A percentile compares a stretch with the other conserved stretches of the same genome.
Evolutionary conservation across 176 grass and related monocot species (phyloP).

Genomic region (Ananas comosus): DNA sequence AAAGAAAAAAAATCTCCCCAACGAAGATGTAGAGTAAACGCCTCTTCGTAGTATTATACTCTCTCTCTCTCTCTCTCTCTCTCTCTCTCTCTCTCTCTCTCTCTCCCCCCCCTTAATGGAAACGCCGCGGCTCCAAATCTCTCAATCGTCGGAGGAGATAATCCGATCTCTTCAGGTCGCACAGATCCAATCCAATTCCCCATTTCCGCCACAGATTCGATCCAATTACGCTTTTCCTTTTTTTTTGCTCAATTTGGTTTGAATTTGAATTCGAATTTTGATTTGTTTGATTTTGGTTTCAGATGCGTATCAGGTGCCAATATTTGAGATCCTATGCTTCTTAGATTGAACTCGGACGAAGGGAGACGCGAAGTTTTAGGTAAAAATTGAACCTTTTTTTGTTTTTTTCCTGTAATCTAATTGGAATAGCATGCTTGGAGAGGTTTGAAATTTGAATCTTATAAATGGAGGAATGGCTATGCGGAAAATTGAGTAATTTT

Average conservation of each 20-base stretch:
- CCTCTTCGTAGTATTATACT: not conserved
- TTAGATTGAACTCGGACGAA: slow-evolving; percentile 5
- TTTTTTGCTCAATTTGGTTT: not conserved
- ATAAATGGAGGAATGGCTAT: too few relatives aligned
- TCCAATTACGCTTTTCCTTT: not conserved
- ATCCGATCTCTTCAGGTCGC: slow-evolving; percentile 4
- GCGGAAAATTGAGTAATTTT: too few relatives aligned
- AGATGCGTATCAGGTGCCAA: slow-evolving; percentile 8
- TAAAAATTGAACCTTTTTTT: slow-evolving; percentile 4
- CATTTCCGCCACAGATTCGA: slow-evolving; percentile 1
- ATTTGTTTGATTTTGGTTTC: slow-evolving; percentile 4
- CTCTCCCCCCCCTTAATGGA: slow-evolving; percentile 24
- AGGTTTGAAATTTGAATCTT: too few relatives aligned
- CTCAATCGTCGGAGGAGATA: not conserved
- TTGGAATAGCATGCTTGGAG: not conserved
- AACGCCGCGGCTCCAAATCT: slow-evolving; percentile 28
- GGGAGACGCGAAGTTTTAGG: slow-evolving; percentile 1
- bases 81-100: too few relatives aligned
- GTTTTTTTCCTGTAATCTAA: not conserved
- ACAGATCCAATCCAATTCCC: not conserved
- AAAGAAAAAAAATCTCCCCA: too few relatives aligned
- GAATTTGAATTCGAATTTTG: slow-evolving; percentile 8
- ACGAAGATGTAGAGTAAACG: not conserved
- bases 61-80: not conserved
- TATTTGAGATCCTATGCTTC: slow-evolving; percentile 25